Conservation (phyloP, 139 green algal species). For the Chlorella vulgaris region DNA sequence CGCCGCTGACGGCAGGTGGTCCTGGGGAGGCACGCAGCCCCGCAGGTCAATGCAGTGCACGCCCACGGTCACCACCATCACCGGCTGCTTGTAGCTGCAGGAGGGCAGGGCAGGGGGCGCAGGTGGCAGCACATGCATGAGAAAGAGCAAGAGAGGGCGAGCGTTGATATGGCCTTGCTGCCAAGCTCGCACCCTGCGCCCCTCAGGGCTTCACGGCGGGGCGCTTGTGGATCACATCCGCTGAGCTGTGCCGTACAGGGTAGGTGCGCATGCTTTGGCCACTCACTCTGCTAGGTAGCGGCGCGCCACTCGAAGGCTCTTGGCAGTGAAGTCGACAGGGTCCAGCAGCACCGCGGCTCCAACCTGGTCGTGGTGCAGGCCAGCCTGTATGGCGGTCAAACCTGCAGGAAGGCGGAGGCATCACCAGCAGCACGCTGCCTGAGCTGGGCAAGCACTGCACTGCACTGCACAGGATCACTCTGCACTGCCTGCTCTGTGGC, state of each 20-base stretch:
- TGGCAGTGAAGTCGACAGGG: constrained; percentile 3
- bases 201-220: too few species aligned
- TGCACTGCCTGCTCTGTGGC: too few species aligned
- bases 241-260: too few species aligned
- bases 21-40: constrained; percentile 17
- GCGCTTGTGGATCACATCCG: too few species aligned
- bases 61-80: background rate
- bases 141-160: too few species aligned
- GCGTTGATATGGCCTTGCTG: too few species aligned
- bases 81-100: constrained; percentile 9
- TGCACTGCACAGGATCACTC: background rate
- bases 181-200: background rate
- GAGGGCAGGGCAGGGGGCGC: background rate
- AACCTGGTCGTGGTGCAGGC: background rate
- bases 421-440: too few species aligned
- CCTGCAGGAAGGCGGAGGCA: background rate
- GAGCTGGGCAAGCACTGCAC: too few species aligned
- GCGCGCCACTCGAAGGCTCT: constrained; percentile 9
- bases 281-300: constrained; percentile 12
- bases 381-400: background rate
- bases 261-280: too few species aligned
- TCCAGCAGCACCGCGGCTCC: constrained; percentile 7
- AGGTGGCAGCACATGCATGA: too few species aligned
- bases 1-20: background rate
- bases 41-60: constrained; percentile 13